Conservation (phyloP, 164 flowering plant genomes). For the Dillenia turbinata region DNA sequence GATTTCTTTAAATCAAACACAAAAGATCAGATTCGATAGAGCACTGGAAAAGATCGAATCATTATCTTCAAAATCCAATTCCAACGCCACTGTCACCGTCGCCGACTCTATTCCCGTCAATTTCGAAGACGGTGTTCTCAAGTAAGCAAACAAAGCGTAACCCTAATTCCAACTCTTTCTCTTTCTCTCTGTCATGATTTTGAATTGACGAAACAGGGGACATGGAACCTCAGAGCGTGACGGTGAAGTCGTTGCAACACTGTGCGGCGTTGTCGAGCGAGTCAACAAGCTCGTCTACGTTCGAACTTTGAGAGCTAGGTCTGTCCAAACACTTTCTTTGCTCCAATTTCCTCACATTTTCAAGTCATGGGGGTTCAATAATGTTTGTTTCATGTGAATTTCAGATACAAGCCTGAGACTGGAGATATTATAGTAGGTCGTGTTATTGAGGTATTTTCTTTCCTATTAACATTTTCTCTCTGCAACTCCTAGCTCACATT, state of each 20-base stretch:
- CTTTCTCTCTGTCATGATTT: neutral
- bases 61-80: conserved; percentile 41
- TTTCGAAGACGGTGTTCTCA: conserved; percentile 83
- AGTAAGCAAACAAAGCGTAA: conserved; percentile 30
- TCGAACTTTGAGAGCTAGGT: conserved; percentile 80
- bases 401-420: conserved; percentile 91
- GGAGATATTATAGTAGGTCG: conserved; percentile 96
- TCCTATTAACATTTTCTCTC: neutral
- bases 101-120: conserved; percentile 80
- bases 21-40: conserved; percentile 61
- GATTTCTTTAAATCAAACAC: conserved; percentile 71
- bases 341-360: neutral
- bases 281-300: conserved; percentile 87
- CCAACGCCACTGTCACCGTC: conserved; percentile 71
- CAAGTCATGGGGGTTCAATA: neutral
- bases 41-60: conserved; percentile 67
- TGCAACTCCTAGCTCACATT: no score
- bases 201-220: conserved; percentile 48
- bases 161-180: neutral
- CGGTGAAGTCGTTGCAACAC: conserved; percentile 77
- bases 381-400: neutral
- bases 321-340: neutral
- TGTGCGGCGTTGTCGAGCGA: conserved; percentile 93
- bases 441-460: conserved; percentile 64
- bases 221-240: conserved; percentile 83